Evolutionary conservation across 192 early-diverging fungal species (phyloP), one percentile per base, ranked within the genome.

Genomic region (Backusella mclennaniae): DNA sequence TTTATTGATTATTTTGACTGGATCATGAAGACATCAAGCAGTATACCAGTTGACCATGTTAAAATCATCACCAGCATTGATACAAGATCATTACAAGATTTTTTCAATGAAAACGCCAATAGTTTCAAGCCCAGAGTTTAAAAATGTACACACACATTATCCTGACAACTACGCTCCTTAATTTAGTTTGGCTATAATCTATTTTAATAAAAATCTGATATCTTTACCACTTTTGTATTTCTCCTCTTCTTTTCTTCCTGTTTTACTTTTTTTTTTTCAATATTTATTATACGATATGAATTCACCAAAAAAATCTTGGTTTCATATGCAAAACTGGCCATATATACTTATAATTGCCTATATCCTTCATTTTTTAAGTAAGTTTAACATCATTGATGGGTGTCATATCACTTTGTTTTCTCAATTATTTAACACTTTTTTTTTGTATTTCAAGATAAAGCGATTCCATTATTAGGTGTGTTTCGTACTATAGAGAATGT

Each of bases 1-100:
- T 70, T 73, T 38, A 17, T 81, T 9, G 80, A 81, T 44, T 81
- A 81, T 29, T 81, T 81, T 74, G 80, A 81, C 23, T 81, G 76
- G 71, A 36, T 81, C 0, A 42, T 35, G 31, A 59, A 63, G 14
- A 77, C 73, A 9, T 42, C 49, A 36, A 69, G 76, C 35, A 81
- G 80, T 69, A 74, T 77, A 33, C 53, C 67, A 15, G 68, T 74
- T 66, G 67, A 67, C 2, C 80, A 81, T 71, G 76, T 76, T 9
- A 29, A 49, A 15, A 23, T 80, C 35, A 73, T 80, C 36, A 75
- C 69, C 29, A 74, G 35, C 14, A 36, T 26, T 17, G 56, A 72
- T 21, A 69, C 71, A 42, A 67, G 67, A 36, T 67, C 76, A n/a
- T 12, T 77, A 12, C 72, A 73, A 36, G 66, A 77, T 1, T 81